Evolutionary conservation across 805 yeast genomes (phyloP).

Genomic region (Candida ulmi): DNA sequence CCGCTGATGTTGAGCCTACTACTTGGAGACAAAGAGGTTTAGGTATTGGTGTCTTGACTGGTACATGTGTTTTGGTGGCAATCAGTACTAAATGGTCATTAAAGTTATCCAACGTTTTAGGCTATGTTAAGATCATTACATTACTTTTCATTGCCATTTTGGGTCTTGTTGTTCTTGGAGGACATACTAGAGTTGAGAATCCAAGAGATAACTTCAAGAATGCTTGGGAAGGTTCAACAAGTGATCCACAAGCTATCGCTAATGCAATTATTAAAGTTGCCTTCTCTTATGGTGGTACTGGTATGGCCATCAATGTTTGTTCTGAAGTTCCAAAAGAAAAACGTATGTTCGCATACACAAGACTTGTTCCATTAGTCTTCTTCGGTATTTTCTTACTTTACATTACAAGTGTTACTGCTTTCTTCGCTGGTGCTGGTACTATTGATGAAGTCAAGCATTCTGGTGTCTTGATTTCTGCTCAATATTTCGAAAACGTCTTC

Average conservation of each 20-base stretch:
- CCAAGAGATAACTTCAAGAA: slow-evolving; percentile 30
- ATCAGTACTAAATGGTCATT: slow-evolving; percentile 26
- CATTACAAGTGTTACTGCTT: slow-evolving; percentile 29
- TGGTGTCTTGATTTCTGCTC: slow-evolving; percentile 26
- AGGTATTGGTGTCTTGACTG: slow-evolving; percentile 30
- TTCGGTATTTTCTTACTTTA: slow-evolving; percentile 28
- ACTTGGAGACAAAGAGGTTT: slow-evolving; percentile 42
- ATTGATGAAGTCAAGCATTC: slow-evolving; percentile 25
- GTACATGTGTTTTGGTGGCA: slow-evolving; percentile 26
- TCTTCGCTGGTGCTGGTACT: slow-evolving; percentile 26
- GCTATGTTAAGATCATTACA: slow-evolving; percentile 30
- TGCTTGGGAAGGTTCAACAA: slow-evolving; percentile 36
- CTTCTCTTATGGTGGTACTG: slow-evolving; percentile 38
- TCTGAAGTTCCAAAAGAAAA: slow-evolving; percentile 29
- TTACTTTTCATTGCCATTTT: slow-evolving; percentile 29
- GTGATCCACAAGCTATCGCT: slow-evolving; percentile 36
- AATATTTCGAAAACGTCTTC: slow-evolving; percentile 28
- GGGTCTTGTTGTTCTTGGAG: slow-evolving; percentile 33
- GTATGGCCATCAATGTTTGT: slow-evolving; percentile 32
- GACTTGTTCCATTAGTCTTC: slow-evolving; percentile 28
- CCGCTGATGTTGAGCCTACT: slow-evolving; percentile 32
- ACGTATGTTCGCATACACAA: slow-evolving; percentile 20
- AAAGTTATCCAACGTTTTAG: slow-evolving; percentile 28
- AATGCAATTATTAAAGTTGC: slow-evolving; percentile 38
- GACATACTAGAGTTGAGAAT: slow-evolving; percentile 28